phyloP scores from a whole-genome alignment of 345 rosid genomes.

The Chamaenerion angustifolium region DNA sequence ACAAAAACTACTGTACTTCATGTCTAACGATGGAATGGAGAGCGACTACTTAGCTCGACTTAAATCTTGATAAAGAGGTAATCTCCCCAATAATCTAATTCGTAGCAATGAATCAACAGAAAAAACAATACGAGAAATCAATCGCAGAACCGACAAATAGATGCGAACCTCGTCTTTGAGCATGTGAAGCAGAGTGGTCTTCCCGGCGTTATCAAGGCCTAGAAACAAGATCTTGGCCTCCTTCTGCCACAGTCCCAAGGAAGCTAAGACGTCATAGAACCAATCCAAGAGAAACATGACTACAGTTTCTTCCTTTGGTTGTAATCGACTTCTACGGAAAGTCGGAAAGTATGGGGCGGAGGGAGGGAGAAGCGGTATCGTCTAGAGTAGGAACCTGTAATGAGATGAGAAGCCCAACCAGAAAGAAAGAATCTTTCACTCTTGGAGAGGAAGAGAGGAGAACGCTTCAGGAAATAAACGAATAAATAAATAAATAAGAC shows the following conservation, averaged over 20 bases:
- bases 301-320: not conserved
- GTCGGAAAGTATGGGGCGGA: not conserved
- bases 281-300: slow-evolving; percentile 70
- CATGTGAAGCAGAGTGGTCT: slow-evolving; percentile 91
- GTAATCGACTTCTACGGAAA: not conserved
- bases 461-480: too few relatives aligned
- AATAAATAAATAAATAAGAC: too few relatives aligned
- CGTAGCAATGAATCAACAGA: not conserved
- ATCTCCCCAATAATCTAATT: too few relatives aligned
- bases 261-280: slow-evolving; percentile 75
- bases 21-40: too few relatives aligned
- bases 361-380: not conserved
- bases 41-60: too few relatives aligned
- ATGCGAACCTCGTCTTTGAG: slow-evolving; percentile 70
- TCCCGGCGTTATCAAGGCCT: slow-evolving; percentile 89
- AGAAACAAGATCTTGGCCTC: slow-evolving; percentile 91
- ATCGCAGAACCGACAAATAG: too few relatives aligned
- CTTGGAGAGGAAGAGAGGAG: too few relatives aligned
- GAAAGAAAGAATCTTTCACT: too few relatives aligned
- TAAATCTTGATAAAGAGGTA: too few relatives aligned
- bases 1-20: too few relatives aligned
- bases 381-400: too few relatives aligned
- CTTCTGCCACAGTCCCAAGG: slow-evolving; percentile 85
- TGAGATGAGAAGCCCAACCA: too few relatives aligned
- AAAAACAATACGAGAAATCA: not conserved